Base-by-base conservation (phyloP, 2,329 filamentous ascomycete genomes). In the Epichloe aotearoae region DNA sequence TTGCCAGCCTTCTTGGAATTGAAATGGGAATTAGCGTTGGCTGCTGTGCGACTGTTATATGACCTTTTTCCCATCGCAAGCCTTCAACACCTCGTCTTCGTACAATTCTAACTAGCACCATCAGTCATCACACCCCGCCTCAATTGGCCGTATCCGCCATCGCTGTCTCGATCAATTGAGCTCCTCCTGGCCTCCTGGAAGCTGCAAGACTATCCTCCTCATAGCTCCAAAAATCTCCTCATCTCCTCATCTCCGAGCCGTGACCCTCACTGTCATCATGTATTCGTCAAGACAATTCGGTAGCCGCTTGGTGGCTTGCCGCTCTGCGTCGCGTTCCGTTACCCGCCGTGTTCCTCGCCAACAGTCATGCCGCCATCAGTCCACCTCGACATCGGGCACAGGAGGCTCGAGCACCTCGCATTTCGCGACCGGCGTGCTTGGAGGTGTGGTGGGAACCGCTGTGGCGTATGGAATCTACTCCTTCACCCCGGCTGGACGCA, bases 401-500 rank as follows among this genome's bases (percentile, higher is more conserved):
- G 51, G 57, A 30, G 40, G 51, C n/a, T 53, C 56, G 7, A 55
- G 55, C 48, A 57, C 55, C 44, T 66, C 66, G 2, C 64, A 71
- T 50, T 57, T 73, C 44, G 65, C 59, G 2, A 62, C 68, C 2
- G 73, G 72, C 47, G 53, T 72, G 1, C 66, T 66, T 3, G 73
- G 73, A 38, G 73, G 73, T 43, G 52, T 74, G 4, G 67, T 62
- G 6, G 72, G 70, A 15, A 70, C 69, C 2, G 58, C 63, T 1
- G 50, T 71, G 4, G 66, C 74, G 46, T 75, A 70, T 53, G 69
- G 65, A 42, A 56, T 66, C 49, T 74, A 72, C 57, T 66, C 66
- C 10, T 64, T 71, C 55, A 73, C 72, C 0, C 72, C 72, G 0
- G 64, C 71, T 3, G 72, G 72, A 1, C 65, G 62, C 44, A 62